A percentile compares a stretch with the other conserved stretches of the same genome.
phyloP scores from a whole-genome alignment of 2,329 filamentous ascomycete species.

The Pyrenophora graminea region DNA sequence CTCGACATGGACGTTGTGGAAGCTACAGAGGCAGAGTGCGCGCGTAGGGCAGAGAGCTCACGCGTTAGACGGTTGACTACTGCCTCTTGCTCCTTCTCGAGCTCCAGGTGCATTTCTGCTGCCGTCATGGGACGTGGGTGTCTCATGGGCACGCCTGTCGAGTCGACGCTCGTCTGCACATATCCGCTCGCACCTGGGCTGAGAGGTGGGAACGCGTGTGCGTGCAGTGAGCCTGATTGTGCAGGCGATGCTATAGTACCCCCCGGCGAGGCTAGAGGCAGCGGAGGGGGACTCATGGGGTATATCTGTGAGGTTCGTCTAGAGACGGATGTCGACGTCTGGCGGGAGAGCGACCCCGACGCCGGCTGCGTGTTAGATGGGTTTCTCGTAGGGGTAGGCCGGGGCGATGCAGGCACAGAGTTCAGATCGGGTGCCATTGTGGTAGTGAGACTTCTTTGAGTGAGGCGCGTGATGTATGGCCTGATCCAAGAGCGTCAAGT shows the following conservation, averaged over 20 bases:
- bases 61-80: constrained; percentile 92
- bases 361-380: constrained; percentile 28
- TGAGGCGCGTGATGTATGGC: constrained; percentile 11
- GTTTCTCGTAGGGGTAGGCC: constrained; percentile 24
- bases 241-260: constrained; percentile 29
- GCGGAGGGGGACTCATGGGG: constrained; percentile 53
- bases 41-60: constrained; percentile 82
- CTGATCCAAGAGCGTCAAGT: constrained; percentile 1
- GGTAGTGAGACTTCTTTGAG: constrained; percentile 4
- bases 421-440: constrained; percentile 57
- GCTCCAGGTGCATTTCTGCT: constrained; percentile 82
- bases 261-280: constrained; percentile 47
- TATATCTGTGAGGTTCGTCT: constrained; percentile 49
- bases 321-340: constrained; percentile 30
- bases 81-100: constrained; percentile 95
- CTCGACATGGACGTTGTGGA: constrained; percentile 52
- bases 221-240: constrained; percentile 28
- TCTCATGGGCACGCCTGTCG: constrained; percentile 69
- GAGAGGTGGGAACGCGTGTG: constrained; percentile 42
- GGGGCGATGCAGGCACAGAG: constrained; percentile 48
- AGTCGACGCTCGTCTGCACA: constrained; percentile 32
- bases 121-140: constrained; percentile 87
- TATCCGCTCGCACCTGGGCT: constrained; percentile 38
- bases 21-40: constrained; percentile 65
- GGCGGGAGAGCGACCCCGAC: constrained; percentile 32